Evolutionary conservation across 176 grass and related monocot genomes (phyloP).

Genomic region (Oryza officinalis): DNA sequence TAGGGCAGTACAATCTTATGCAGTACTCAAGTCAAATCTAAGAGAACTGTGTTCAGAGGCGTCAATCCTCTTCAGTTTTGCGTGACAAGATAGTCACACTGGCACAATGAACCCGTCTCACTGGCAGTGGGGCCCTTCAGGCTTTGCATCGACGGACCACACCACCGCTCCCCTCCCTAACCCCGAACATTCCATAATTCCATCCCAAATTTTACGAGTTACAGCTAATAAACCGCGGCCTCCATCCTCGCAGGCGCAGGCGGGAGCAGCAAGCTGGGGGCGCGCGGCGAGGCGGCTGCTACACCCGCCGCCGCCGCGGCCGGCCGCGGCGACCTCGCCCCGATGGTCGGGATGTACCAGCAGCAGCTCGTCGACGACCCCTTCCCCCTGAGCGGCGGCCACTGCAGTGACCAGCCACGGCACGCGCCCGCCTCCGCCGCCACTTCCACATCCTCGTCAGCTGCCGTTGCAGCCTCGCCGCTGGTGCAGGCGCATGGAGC

Average conservation of each 20-base stretch:
- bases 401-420: conserved; percentile 44
- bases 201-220: conserved; percentile 37
- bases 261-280: conserved; percentile 39
- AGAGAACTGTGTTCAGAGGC: not conserved
- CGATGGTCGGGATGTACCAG: conserved; percentile 57
- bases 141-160: conserved; percentile 31
- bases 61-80: not conserved
- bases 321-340: conserved; percentile 29
- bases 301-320: conserved; percentile 24
- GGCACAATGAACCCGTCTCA: not conserved
- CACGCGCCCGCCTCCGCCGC: conserved; percentile 23
- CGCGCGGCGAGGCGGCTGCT: conserved; percentile 35
- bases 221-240: conserved; percentile 23
- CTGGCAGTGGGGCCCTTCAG: not conserved
- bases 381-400: conserved; percentile 37
- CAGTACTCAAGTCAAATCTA: not conserved
- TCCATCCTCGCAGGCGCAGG: conserved; percentile 35
- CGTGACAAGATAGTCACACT: not conserved
- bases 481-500: conserved; percentile 23
- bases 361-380: conserved; percentile 59
- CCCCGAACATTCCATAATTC: conserved; percentile 50
- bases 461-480: conserved; percentile 13
- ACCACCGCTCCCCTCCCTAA: conserved; percentile 39
- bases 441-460: conserved; percentile 20
- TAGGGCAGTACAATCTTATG: not conserved